phyloP scores from a whole-genome alignment of 208 protist species.

The Acanthamoeba healyi region DNA sequence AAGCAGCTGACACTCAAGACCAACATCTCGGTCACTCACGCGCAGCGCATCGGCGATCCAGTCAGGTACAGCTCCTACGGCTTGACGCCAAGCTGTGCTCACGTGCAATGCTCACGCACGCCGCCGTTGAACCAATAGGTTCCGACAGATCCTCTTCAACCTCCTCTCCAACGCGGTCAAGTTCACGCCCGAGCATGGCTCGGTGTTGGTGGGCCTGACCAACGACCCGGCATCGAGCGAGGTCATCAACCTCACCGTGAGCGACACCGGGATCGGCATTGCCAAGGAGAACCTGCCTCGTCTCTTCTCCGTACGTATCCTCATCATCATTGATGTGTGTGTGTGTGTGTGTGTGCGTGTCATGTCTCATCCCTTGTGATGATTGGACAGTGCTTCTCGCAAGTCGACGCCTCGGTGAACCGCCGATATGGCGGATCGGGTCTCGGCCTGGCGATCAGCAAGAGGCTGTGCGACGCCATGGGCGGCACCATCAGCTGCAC shows the following conservation, averaged over 20 bases:
- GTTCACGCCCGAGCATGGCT: constrained; percentile 60
- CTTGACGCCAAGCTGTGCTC: too few species aligned
- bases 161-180: constrained; percentile 60
- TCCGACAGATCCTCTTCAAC: constrained; percentile 76
- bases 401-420: constrained; percentile 33
- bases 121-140: too few species aligned
- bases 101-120: too few species aligned
- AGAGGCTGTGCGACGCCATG: constrained; percentile 56
- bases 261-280: constrained; percentile 84
- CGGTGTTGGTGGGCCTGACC: background rate
- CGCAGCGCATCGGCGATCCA: constrained; percentile 76
- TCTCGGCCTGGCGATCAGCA: constrained; percentile 60
- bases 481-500: constrained; percentile 9
- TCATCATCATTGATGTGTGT: background rate
- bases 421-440: constrained; percentile 45
- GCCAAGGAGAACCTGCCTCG: constrained; percentile 58
- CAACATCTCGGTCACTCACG: too few species aligned
- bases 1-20: too few species aligned
- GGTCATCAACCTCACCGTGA: constrained; percentile 61
- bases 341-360: too few species aligned
- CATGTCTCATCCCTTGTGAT: background rate
- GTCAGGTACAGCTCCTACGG: background rate
- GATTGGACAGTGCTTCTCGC: background rate
- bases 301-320: constrained; percentile 59
- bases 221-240: constrained; percentile 53